Percentiles rank a stretch among this genome's conserved stretches.
These are phyloP conservation scores for Leccinum longicurvipes DNA, from an alignment of 768 basidiomycete species.

Conservation along the genomic window DNA sequence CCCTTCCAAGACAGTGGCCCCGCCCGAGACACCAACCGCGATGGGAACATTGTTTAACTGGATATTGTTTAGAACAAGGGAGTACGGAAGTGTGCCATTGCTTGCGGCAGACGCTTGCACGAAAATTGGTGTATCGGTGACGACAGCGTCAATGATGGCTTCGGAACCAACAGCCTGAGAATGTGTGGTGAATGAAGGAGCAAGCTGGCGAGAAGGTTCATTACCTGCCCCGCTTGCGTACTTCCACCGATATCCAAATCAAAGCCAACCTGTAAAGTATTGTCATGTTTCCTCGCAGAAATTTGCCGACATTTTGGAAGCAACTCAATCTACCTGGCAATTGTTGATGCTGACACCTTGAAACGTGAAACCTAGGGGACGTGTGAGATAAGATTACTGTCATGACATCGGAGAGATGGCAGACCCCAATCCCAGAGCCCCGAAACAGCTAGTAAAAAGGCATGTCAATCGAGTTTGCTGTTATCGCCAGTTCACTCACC, in stretches of 20 bases:
- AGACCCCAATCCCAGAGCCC: constrained; percentile 43
- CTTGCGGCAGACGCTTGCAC: constrained; percentile 35
- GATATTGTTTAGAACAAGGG: constrained; percentile 37
- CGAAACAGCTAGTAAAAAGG: constrained; percentile 21
- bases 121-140: constrained; percentile 44
- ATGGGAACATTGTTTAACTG: constrained; percentile 31
- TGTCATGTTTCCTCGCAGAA: background rate
- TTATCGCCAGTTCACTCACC: constrained; percentile 22
- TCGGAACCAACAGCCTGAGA: constrained; percentile 40
- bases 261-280: constrained; percentile 38
- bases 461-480: background rate
- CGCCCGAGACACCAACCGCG: constrained; percentile 31
- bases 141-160: constrained; percentile 45
- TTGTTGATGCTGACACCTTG: constrained; percentile 48
- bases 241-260: constrained; percentile 40
- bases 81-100: constrained; percentile 29
- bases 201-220: background rate
- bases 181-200: background rate
- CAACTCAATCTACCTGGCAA: constrained; percentile 19
- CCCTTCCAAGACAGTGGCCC: constrained; percentile 34
- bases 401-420: background rate
- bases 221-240: constrained; percentile 32
- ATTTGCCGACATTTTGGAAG: background rate
- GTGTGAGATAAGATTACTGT: background rate
- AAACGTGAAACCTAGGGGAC: constrained; percentile 45